Evolutionary conservation across 352 stramenopile genomes (phyloP).

Genomic region (Globisporangium orthogonon): DNA sequence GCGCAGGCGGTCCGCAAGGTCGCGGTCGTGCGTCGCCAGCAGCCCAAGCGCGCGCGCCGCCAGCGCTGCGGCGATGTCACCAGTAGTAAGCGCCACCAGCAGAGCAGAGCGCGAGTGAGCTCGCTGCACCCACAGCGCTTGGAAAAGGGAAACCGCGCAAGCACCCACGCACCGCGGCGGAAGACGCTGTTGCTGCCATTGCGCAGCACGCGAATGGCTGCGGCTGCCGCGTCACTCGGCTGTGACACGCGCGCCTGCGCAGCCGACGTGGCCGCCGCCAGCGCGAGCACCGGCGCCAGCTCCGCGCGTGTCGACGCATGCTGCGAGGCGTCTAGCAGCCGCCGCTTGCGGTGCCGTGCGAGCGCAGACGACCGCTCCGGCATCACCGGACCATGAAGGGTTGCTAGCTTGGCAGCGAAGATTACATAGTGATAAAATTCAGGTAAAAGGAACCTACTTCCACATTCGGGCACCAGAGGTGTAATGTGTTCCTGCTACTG

Average conservation of each 20-base stretch:
- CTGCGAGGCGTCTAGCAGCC: constrained; percentile 43
- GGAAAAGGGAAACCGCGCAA: not conserved
- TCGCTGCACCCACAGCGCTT: no score
- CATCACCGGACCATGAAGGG: not conserved
- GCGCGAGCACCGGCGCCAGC: constrained; percentile 20
- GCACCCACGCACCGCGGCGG: constrained; percentile 25
- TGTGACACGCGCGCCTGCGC: not conserved
- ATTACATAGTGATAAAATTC: no score
- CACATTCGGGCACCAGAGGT: no score
- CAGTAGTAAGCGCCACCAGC: no score
- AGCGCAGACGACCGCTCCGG: constrained; percentile 28
- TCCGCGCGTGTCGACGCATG: constrained; percentile 35
- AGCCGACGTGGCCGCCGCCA: constrained; percentile 19
- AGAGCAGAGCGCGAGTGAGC: not conserved
- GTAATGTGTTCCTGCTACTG: no score
- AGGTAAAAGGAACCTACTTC: no score
- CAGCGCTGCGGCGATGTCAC: constrained; percentile 22
- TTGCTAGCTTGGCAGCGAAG: not conserved
- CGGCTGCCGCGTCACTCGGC: constrained; percentile 15
- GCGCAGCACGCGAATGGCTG: constrained; percentile 33
- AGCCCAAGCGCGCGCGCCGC: constrained; percentile 60
- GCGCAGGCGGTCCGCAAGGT: constrained; percentile 30
- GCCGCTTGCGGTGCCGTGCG: constrained; percentile 50
- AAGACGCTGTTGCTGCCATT: constrained; percentile 71
- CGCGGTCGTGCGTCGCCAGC: constrained; percentile 36